Evolutionary conservation across 805 yeast genomes (phyloP).

Genomic region (Yamadazyma phyllophila): DNA sequence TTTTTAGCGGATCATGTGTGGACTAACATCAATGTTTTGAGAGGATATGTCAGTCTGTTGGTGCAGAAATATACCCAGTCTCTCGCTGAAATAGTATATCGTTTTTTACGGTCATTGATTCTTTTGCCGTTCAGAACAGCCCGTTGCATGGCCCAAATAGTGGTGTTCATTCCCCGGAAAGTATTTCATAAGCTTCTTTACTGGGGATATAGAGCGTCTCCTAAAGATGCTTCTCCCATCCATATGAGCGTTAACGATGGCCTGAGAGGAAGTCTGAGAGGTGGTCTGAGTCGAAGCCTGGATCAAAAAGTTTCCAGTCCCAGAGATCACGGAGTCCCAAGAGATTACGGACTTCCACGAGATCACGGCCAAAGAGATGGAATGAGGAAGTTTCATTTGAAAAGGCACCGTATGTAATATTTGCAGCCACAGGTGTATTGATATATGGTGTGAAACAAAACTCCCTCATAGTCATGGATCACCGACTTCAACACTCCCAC

Average conservation of each 20-base stretch:
- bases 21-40: neutral
- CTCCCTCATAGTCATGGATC: too few relatives aligned
- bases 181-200: neutral
- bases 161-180: neutral
- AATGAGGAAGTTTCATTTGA: conserved; percentile 15
- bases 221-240: neutral
- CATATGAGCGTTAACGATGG: neutral
- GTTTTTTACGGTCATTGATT: neutral
- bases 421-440: too few relatives aligned
- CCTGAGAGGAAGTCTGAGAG: too few relatives aligned
- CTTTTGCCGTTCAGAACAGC: neutral
- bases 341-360: too few relatives aligned
- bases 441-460: too few relatives aligned
- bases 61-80: neutral
- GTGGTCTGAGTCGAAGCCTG: too few relatives aligned
- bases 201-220: neutral
- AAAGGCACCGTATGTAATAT: neutral
- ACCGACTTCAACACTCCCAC: too few relatives aligned
- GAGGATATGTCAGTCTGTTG: neutral
- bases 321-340: too few relatives aligned
- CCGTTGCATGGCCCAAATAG: neutral
- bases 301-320: too few relatives aligned
- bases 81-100: neutral
- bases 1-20: neutral
- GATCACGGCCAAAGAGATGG: conserved; percentile 2